phyloP scores from a whole-genome alignment of 371 early-diverging fungal genomes.

The Blakeslea trispora region DNA sequence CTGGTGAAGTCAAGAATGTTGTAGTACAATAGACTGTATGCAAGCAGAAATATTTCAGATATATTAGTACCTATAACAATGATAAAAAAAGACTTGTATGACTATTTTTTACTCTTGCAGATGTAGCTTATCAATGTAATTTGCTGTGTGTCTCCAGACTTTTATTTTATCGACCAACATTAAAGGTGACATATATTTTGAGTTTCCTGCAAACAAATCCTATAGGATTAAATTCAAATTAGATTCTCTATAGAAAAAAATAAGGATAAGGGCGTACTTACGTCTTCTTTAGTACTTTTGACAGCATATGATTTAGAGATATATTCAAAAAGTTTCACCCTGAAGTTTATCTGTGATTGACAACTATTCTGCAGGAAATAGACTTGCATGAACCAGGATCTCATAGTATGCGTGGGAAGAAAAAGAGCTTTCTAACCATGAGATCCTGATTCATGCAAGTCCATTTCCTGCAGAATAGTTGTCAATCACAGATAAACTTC shows the following conservation, averaged over 20 bases:
- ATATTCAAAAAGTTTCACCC: too few species aligned
- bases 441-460: too few species aligned
- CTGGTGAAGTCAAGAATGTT: conserved; percentile 11
- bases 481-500: too few species aligned
- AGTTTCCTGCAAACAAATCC: conserved; percentile 2
- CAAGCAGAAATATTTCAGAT: neutral
- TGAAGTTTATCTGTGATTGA: too few species aligned
- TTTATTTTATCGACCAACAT: conserved; percentile 2
- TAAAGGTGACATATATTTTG: conserved; percentile 6
- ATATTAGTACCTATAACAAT: conserved; percentile 5
- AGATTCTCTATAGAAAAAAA: neutral
- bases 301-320: neutral
- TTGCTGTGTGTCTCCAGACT: conserved; percentile 5
- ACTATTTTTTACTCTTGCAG: conserved; percentile 10
- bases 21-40: conserved; percentile 9
- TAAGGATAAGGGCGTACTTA: neutral
- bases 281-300: neutral
- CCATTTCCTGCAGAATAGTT: too few species aligned
- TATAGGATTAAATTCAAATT: neutral
- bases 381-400: too few species aligned
- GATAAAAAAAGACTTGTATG: too few species aligned
- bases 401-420: too few species aligned
- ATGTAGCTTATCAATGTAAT: conserved; percentile 12
- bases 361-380: too few species aligned
- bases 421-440: too few species aligned